phyloP scores from a whole-genome alignment of 306 rosid genomes.

The Inga oerstediana region DNA sequence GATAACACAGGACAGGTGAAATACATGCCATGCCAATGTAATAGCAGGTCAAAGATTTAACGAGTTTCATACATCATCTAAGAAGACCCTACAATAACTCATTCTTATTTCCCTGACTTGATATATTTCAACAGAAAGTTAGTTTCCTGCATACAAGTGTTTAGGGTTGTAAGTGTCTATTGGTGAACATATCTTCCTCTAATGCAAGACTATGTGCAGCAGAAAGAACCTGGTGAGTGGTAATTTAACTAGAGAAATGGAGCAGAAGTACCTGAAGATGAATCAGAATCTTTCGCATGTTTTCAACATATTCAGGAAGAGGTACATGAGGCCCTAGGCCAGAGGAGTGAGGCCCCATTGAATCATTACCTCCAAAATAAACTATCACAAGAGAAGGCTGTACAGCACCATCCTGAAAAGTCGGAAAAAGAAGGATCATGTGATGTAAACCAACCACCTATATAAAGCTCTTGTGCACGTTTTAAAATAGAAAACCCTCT shows the following conservation, averaged over 20 bases:
- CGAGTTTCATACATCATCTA: neutral
- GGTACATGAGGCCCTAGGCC: neutral
- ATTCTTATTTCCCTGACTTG: neutral
- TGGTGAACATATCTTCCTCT: neutral
- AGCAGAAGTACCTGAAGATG: neutral
- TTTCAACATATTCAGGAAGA: neutral
- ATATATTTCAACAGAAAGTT: neutral
- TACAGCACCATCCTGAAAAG: constrained; percentile 56
- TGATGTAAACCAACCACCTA: neutral
- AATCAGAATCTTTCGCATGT: neutral
- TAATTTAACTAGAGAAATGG: neutral
- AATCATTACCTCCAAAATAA: constrained; percentile 1
- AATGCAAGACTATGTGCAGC: neutral
- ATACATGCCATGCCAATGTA: neutral
- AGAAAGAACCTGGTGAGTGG: neutral
- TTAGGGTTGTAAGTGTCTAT: neutral
- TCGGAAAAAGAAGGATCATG: neutral
- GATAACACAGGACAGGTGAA: neutral
- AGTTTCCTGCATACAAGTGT: neutral
- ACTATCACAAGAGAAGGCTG: constrained; percentile 70
- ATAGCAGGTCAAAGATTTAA: neutral
- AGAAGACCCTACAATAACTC: neutral
- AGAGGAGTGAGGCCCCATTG: constrained; percentile 1
- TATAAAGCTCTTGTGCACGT: constrained; percentile 10
- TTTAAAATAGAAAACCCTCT: neutral